A percentile compares a stretch with the other conserved stretches of the same genome.
phyloP scores from a whole-genome alignment of 176 grass and related monocot species.

The Paspalum notatum region DNA sequence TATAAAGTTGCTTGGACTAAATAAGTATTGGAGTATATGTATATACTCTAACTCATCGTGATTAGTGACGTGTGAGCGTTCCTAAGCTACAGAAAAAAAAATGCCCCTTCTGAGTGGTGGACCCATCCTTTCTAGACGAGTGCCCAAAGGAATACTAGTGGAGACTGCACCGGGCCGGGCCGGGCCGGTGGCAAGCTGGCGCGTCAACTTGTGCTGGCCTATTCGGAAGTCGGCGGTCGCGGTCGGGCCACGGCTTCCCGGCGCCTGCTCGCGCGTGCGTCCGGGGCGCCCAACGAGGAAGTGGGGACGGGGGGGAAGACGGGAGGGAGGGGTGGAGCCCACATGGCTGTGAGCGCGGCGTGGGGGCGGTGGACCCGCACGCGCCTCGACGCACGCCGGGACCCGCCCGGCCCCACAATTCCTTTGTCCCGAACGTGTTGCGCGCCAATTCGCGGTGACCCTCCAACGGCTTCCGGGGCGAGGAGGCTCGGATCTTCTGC shows the following conservation, averaged over 20 bases:
- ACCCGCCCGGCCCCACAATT: not conserved
- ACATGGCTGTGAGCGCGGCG: not conserved
- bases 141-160: no score
- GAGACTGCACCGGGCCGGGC: not conserved
- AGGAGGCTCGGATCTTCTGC: conserved; percentile 27
- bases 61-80: conserved; percentile 4
- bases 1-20: not conserved
- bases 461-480: conserved; percentile 35
- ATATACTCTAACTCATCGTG: not conserved
- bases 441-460: not conserved
- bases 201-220: conserved; percentile 29
- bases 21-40: not conserved
- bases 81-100: not conserved
- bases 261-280: conserved; percentile 14
- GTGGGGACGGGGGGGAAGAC: rapidly evolving
- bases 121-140: not conserved
- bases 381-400: not conserved
- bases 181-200: not conserved
- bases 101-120: not conserved
- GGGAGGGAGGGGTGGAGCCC: not conserved
- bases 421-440: conserved; percentile 28
- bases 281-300: conserved; percentile 8
- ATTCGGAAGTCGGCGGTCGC: conserved; percentile 3
- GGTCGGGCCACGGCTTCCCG: conserved; percentile 15
- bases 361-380: not conserved